Conservation (phyloP, 2,329 filamentous ascomycete genomes). For the Cephalotrichum gorgonifer region DNA sequence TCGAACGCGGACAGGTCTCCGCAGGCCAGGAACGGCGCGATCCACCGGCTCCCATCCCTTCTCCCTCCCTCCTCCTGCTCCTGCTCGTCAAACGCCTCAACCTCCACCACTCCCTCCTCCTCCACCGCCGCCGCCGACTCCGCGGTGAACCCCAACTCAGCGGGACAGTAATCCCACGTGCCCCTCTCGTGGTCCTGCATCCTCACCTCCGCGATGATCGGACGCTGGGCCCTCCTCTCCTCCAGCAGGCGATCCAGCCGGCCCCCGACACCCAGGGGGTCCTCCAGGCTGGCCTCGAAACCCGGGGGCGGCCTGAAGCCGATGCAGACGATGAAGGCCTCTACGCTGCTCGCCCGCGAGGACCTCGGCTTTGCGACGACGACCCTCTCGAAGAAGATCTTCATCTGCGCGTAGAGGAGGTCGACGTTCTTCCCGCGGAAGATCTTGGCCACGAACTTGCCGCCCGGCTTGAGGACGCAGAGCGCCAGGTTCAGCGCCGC, state of each 20-base stretch:
- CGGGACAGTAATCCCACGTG: slow-evolving; percentile 27
- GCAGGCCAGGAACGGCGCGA: slow-evolving; percentile 93
- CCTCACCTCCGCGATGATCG: slow-evolving; percentile 27
- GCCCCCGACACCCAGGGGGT: slow-evolving; percentile 58
- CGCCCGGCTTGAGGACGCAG: slow-evolving; percentile 83
- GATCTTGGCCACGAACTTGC: slow-evolving; percentile 96
- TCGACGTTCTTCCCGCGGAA: slow-evolving; percentile 95
- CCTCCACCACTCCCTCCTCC: slow-evolving; percentile 26
- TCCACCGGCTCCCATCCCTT: slow-evolving; percentile 50
- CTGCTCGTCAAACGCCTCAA: slow-evolving; percentile 17
- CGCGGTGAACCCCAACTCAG: slow-evolving; percentile 13
- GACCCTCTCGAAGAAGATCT: slow-evolving; percentile 77
- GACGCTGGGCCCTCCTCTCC: slow-evolving; percentile 26
- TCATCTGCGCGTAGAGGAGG: slow-evolving; percentile 84
- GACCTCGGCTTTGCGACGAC: slow-evolving; percentile 89
- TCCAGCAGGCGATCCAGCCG: slow-evolving; percentile 39
- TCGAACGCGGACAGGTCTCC: slow-evolving; percentile 92
- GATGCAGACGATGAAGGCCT: slow-evolving; percentile 92
- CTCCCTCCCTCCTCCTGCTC: slow-evolving; percentile 13
- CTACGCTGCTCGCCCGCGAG: slow-evolving; percentile 90
- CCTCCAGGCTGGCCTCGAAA: slow-evolving; percentile 65
- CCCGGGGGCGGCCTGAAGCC: slow-evolving; percentile 73
- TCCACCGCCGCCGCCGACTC: slow-evolving; percentile 19
- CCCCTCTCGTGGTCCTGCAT: slow-evolving; percentile 35
- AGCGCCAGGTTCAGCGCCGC: slow-evolving; percentile 88